phyloP scores from a whole-genome alignment of 2,329 filamentous ascomycete genomes.

The Penicillium oxalicum region DNA sequence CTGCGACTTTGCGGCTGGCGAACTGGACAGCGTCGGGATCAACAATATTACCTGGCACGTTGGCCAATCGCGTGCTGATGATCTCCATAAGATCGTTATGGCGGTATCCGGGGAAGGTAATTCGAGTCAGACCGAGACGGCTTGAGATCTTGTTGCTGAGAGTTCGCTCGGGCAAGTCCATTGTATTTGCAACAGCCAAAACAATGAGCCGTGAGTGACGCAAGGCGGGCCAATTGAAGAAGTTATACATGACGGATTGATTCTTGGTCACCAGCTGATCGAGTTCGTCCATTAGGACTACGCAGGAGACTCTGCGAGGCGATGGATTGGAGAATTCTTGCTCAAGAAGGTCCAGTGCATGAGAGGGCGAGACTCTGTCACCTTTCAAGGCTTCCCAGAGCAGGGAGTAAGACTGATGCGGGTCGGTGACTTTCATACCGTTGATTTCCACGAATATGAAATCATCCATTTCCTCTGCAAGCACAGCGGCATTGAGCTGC shows the following conservation, averaged over 20 bases:
- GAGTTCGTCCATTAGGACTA: constrained; percentile 96
- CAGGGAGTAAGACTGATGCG: constrained; percentile 89
- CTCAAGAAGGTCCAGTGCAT: constrained; percentile 85
- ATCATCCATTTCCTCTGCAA: constrained; percentile 87
- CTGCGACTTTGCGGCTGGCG: constrained; percentile 90
- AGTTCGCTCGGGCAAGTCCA: constrained; percentile 94
- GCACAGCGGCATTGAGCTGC: constrained; percentile 79
- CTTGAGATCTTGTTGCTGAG: constrained; percentile 98
- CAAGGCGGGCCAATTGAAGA: constrained; percentile 97
- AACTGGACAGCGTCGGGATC: constrained; percentile 93
- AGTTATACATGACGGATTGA: constrained; percentile 99
- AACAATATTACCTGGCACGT: constrained; percentile 82
- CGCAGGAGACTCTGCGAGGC: constrained; percentile 84
- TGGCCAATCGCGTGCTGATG: constrained; percentile 86
- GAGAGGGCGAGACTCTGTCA: constrained; percentile 83
- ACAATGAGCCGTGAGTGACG: constrained; percentile 91
- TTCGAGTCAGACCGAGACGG: constrained; percentile 79
- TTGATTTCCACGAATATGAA: constrained; percentile 99
- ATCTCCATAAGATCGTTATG: constrained; percentile 97
- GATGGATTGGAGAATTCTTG: constrained; percentile 88
- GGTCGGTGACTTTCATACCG: constrained; percentile 98
- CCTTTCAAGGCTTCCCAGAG: constrained; percentile 95
- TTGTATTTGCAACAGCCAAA: constrained; percentile 94
- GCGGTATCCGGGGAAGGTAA: constrained; percentile 95
- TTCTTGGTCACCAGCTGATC: constrained; percentile 97